A percentile compares a stretch with the other conserved stretches of the same genome.
phyloP scores from a whole-genome alignment of 352 stramenopile species.

The Phytopythium vexans region DNA sequence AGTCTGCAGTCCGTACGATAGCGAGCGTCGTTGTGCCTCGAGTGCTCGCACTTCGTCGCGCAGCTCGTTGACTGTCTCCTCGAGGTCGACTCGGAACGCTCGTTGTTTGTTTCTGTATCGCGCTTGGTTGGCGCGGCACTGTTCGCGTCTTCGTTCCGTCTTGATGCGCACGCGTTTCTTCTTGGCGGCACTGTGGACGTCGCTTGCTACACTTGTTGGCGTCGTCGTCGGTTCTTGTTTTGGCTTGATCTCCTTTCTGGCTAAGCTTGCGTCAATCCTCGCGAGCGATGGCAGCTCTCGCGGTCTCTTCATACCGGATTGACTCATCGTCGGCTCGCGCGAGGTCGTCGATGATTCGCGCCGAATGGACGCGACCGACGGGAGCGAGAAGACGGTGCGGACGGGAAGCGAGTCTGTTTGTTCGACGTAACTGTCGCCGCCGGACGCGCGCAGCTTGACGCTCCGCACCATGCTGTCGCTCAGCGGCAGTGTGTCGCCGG shows the following conservation, averaged over 20 bases:
- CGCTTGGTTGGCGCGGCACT: conserved; percentile 55
- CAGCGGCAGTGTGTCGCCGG: too few species aligned
- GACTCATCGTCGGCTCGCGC: too few species aligned
- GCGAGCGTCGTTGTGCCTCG: conserved; percentile 21
- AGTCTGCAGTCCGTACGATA: conserved; percentile 15
- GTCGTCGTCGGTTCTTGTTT: too few species aligned
- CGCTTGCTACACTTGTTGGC: too few species aligned
- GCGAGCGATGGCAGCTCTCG: too few species aligned
- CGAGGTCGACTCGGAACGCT: conserved; percentile 26
- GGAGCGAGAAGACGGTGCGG: too few species aligned
- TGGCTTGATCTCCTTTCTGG: too few species aligned
- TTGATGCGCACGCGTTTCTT: conserved; percentile 33
- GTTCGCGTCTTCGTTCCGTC: conserved; percentile 42
- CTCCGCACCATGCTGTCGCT: conserved; percentile 28
- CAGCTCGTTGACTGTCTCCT: conserved; percentile 26
- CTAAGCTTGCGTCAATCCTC: too few species aligned
- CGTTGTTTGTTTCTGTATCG: conserved; percentile 58
- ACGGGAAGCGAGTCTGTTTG: neutral
- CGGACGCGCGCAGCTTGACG: conserved; percentile 13
- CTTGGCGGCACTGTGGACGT: too few species aligned
- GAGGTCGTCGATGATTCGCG: too few species aligned
- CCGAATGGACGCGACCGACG: too few species aligned
- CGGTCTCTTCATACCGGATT: too few species aligned
- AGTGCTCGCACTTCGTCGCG: conserved; percentile 32
- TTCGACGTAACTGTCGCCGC: conserved; percentile 1